phyloP scores from a whole-genome alignment of 441 rosid species.

The Gossypium gossypioides region DNA sequence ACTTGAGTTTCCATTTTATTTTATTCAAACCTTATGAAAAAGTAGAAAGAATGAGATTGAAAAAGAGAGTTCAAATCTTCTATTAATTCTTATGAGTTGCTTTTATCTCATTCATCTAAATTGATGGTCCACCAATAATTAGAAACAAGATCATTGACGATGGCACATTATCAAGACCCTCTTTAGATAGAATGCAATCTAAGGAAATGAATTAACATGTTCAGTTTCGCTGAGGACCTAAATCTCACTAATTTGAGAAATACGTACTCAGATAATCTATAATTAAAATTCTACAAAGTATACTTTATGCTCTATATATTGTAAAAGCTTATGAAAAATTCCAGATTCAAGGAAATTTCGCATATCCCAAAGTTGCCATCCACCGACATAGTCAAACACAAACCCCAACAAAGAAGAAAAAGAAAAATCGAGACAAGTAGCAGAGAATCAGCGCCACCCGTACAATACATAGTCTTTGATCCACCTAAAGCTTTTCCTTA shows the following conservation, averaged over 20 bases:
- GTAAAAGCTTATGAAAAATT: neutral
- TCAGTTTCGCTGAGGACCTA: neutral
- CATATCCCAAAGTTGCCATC: too few species aligned
- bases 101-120: too few species aligned
- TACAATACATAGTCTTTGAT: slow-evolving; percentile 60
- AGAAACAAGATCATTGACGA: too few species aligned
- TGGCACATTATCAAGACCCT: neutral
- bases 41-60: too few species aligned
- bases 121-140: too few species aligned
- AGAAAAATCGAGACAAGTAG: neutral
- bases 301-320: neutral
- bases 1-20: too few species aligned
- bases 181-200: neutral
- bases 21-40: too few species aligned
- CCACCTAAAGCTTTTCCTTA: slow-evolving; percentile 78
- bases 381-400: too few species aligned
- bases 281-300: neutral
- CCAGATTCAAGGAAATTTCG: neutral
- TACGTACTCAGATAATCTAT: neutral
- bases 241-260: neutral
- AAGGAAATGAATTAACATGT: neutral
- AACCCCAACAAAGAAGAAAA: too few species aligned
- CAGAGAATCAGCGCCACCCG: slow-evolving; percentile 45
- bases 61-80: too few species aligned
- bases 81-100: too few species aligned